phyloP scores from a whole-genome alignment of 1,284 basidiomycete species.

The Agaricales sp. region DNA sequence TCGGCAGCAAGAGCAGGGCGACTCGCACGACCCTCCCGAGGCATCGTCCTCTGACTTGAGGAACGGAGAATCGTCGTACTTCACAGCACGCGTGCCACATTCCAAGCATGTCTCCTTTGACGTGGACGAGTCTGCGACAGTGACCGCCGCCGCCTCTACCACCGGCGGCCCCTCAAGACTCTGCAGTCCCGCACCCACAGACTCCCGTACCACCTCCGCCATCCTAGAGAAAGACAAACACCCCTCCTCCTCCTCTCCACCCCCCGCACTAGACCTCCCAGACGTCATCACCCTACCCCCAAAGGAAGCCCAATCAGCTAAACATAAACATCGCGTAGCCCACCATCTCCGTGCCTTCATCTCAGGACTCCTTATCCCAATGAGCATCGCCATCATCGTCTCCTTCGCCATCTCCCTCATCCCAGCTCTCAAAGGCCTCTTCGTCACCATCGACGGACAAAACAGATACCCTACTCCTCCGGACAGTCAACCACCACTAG shows the following conservation, averaged over 20 bases:
- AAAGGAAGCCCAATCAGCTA: constrained; percentile 3
- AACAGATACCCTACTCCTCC: constrained; percentile 50
- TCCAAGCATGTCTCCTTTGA: constrained; percentile 21
- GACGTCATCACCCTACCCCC: constrained; percentile 6
- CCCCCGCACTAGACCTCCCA: constrained; percentile 1
- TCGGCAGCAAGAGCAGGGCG: background rate
- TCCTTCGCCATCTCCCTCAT: constrained; percentile 60
- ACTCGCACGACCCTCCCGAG: too few relatives aligned
- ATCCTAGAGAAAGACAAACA: background rate
- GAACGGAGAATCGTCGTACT: background rate
- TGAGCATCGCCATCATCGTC: constrained; percentile 55
- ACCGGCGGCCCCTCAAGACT: background rate
- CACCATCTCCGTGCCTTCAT: constrained; percentile 21
- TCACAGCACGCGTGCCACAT: background rate
- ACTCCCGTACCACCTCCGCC: background rate
- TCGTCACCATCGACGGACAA: constrained; percentile 39
- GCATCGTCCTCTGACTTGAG: background rate
- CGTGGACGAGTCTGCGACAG: constrained; percentile 14
- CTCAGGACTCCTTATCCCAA: constrained; percentile 37
- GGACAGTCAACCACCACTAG: constrained; percentile 66
- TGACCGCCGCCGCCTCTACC: constrained; percentile 15
- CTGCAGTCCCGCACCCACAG: background rate
- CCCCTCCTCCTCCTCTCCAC: background rate
- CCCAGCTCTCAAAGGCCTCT: constrained; percentile 61
- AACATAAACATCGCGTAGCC: constrained; percentile 9